These are phyloP conservation scores for Quambalaria eucalypti DNA, from an alignment of 1,284 basidiomycete species.

Conservation along the genomic window DNA sequence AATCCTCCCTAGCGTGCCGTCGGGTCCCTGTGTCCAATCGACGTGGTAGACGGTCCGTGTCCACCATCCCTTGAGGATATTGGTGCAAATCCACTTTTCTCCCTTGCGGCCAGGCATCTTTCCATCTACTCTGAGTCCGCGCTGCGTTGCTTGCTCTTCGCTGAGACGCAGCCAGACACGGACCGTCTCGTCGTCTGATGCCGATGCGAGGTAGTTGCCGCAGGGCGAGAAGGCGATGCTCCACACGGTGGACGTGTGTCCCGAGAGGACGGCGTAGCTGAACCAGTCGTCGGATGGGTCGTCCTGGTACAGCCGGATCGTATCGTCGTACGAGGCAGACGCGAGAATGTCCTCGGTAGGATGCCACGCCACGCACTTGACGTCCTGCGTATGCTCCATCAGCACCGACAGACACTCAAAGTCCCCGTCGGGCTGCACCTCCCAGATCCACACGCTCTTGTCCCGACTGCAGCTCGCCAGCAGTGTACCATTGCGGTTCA, in stretches of 20 bases:
- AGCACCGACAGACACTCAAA: conserved; percentile 91
- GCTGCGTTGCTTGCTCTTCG: conserved; percentile 34
- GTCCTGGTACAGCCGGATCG: conserved; percentile 85
- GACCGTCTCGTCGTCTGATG: conserved; percentile 65
- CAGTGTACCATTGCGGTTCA: conserved; percentile 66
- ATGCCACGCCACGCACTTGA: conserved; percentile 92
- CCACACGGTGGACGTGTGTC: conserved; percentile 80
- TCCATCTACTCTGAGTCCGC: conserved; percentile 29
- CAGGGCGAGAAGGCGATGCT: conserved; percentile 67
- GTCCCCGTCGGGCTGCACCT: conserved; percentile 64
- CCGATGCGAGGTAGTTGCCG: conserved; percentile 73
- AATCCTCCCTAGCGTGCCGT: conserved; percentile 58
- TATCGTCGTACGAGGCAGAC: conserved; percentile 93
- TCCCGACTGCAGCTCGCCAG: conserved; percentile 89
- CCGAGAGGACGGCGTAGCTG: conserved; percentile 69
- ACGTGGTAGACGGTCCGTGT: conserved; percentile 69
- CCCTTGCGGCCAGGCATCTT: conserved; percentile 36
- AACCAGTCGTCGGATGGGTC: conserved; percentile 94
- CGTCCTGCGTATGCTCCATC: conserved; percentile 96
- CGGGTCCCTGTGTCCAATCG: conserved; percentile 56
- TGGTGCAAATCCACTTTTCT: conserved; percentile 47
- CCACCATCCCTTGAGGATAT: conserved; percentile 51
- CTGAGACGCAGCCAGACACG: conserved; percentile 51
- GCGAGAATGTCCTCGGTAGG: conserved; percentile 91
- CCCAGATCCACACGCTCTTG: conserved; percentile 99